These are phyloP conservation scores for Leccinum variicolor DNA, from an alignment of 768 basidiomycete genomes.

Conservation along the genomic window DNA sequence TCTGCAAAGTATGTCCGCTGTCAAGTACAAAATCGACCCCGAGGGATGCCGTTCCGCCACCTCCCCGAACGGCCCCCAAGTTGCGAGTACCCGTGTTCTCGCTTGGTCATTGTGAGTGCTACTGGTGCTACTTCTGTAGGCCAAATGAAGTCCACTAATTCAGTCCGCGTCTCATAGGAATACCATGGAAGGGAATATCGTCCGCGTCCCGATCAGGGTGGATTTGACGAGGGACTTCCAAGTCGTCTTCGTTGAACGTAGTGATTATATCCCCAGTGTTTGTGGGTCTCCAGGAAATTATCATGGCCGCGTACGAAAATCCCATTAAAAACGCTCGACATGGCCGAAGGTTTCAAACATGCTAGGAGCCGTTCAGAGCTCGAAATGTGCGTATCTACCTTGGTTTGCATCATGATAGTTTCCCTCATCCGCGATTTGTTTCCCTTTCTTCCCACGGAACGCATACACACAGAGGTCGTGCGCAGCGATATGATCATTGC, in stretches of 20 bases:
- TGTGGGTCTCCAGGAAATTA: slow-evolving; percentile 38
- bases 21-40: slow-evolving; percentile 32
- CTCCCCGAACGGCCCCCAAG: slow-evolving; percentile 38
- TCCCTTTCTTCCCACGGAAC: not conserved
- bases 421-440: no score
- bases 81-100: slow-evolving; percentile 50
- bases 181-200: slow-evolving; percentile 44
- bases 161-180: slow-evolving; percentile 25
- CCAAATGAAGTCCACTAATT: not conserved
- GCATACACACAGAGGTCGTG: slow-evolving; percentile 40
- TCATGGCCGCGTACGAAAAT: slow-evolving; percentile 53
- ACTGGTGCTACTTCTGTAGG: not conserved
- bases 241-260: not conserved
- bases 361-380: slow-evolving; percentile 46
- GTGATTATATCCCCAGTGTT: not conserved
- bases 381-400: slow-evolving; percentile 39
- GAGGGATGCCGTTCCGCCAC: slow-evolving; percentile 40
- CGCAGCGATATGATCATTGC: slow-evolving; percentile 51
- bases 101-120: slow-evolving; percentile 45
- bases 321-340: slow-evolving; percentile 49
- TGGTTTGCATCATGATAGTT: not conserved
- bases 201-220: slow-evolving; percentile 52
- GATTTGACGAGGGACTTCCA: not conserved
- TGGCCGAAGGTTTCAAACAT: slow-evolving; percentile 37
- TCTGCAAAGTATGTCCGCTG: slow-evolving; percentile 2